Base-by-base conservation (phyloP, 2,329 filamentous ascomycete species). In the Cercospora berteroae region DNA sequence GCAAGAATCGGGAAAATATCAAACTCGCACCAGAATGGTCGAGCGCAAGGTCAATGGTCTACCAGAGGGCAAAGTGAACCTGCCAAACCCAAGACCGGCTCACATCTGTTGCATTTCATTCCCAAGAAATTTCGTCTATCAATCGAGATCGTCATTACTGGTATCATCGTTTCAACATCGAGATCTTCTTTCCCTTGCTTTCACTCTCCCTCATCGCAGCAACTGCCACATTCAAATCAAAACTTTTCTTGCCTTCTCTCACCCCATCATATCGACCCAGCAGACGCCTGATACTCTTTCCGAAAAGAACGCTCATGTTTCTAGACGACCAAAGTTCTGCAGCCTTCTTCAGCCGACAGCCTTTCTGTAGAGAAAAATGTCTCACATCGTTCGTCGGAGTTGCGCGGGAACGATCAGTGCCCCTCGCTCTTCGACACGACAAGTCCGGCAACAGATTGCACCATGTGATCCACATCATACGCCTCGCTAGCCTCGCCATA, bases 401-500 rank as follows among this genome's bases (percentile, higher is more conserved):
- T 42, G 7, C 36, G 9, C 36, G 36, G 36, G 2, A 2, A 16
- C 6, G 0, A 4, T 25, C 7, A 57, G 20, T 57, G 52, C 3
- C 52, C 55, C 10, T 67, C 67, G 59, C 63, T 68, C 62, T 67
- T 64, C n/a, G 56, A 61, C n/a, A 58, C 66, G 57, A 74, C 71
- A 48, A 74, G 60, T 39, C 65, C 62, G 23, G 69, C 89, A 58
- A 98, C 93, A 78, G 93, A 92, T 74, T 89, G 89, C 66, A 94
- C 93, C 70, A 98, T 85, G 79, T 97, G 93, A 75, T 97, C 94
- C 0, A 94, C 93, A 80, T 98, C 94, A 16, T 89, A 91, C 70
- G 91, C 88, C 57, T 92, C 95, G 42, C 91, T 92, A 4, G 95
- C 95, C 81, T 99, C 95, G 7, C 94, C 94, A 77, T 99, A 99